Conservation (phyloP, 495 filamentous ascomycete genomes). For the Talaromyces proteolyticus region DNA sequence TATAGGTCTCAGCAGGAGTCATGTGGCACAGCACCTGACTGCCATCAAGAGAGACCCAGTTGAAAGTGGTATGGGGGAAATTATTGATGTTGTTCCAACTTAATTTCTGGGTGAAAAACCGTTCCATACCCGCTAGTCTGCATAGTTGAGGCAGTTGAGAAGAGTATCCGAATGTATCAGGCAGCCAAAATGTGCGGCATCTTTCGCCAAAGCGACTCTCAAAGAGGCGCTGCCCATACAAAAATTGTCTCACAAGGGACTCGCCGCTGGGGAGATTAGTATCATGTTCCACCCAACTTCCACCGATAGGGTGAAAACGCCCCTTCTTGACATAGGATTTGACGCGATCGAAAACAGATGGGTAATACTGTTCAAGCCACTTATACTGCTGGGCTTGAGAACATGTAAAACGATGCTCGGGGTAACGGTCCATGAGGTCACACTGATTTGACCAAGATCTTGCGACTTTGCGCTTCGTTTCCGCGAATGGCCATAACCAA, state of each 20-base stretch:
- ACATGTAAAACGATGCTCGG: conserved; percentile 85
- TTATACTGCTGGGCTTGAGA: conserved; percentile 98
- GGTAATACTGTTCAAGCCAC: conserved; percentile 89
- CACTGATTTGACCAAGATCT: conserved; percentile 96
- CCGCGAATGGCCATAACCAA: conserved; percentile 99
- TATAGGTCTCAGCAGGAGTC: conserved; percentile 91
- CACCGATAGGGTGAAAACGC: conserved; percentile 89
- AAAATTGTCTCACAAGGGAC: conserved; percentile 89
- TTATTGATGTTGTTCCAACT: conserved; percentile 98
- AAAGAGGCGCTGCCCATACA: conserved; percentile 92
- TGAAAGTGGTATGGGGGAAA: conserved; percentile 97
- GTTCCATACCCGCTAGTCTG: conserved; percentile 84
- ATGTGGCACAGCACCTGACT: conserved; percentile 97
- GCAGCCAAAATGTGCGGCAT: conserved; percentile 90
- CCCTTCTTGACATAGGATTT: conserved; percentile 86
- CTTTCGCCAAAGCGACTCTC: conserved; percentile 89
- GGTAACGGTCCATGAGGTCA: conserved; percentile 87
- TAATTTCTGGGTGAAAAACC: conserved; percentile 97
- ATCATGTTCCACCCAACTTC: conserved; percentile 98
- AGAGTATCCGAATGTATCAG: conserved; percentile 97
- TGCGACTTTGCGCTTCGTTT: conserved; percentile 95
- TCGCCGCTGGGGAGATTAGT: conserved; percentile 96
- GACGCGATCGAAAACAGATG: conserved; percentile 80
- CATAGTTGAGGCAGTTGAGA: conserved; percentile 91
- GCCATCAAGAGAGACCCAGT: conserved; percentile 92